These are phyloP conservation scores for Colletotrichum tropicale DNA, from an alignment of 2,329 filamentous ascomycete species.

Conservation along the genomic window DNA sequence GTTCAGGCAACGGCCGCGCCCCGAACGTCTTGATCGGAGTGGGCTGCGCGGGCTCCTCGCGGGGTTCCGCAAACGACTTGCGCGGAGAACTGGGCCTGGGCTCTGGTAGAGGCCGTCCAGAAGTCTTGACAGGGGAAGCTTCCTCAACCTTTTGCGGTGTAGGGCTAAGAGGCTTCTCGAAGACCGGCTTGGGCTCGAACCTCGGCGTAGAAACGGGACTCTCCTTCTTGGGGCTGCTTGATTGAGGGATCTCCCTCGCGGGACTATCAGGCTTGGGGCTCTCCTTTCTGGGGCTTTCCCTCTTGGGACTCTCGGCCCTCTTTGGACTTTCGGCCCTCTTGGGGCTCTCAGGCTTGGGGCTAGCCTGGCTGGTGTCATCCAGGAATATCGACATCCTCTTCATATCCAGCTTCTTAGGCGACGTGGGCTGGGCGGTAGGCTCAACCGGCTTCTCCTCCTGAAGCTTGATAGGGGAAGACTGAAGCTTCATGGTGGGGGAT, in stretches of 20 bases:
- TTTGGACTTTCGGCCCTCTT: slow-evolving; percentile 9
- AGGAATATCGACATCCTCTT: slow-evolving; percentile 65
- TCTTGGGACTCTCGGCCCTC: slow-evolving; percentile 8
- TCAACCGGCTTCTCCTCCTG: slow-evolving; percentile 33
- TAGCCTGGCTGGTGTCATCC: slow-evolving; percentile 42
- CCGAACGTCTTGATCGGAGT: slow-evolving; percentile 40
- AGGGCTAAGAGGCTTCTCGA: slow-evolving; percentile 13
- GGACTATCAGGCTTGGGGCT: neutral
- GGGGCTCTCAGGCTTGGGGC: slow-evolving; percentile 20
- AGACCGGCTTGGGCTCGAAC: slow-evolving; percentile 16
- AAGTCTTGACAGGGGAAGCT: slow-evolving; percentile 39
- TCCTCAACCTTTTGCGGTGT: slow-evolving; percentile 18
- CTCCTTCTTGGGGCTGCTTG: slow-evolving; percentile 23
- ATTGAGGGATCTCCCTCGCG: neutral
- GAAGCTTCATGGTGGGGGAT: slow-evolving; percentile 16
- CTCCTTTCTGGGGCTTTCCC: neutral
- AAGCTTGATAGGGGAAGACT: slow-evolving; percentile 12
- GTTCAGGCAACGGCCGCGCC: slow-evolving; percentile 29
- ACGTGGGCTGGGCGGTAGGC: slow-evolving; percentile 44
- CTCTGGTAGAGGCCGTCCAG: slow-evolving; percentile 32
- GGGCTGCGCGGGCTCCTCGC: slow-evolving; percentile 30
- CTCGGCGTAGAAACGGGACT: slow-evolving; percentile 3
- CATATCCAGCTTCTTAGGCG: slow-evolving; percentile 62
- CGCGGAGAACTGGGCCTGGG: slow-evolving; percentile 27
- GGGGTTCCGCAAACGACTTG: slow-evolving; percentile 20